phyloP scores from a whole-genome alignment of 139 green algal genomes.

The Ulvella scutata region DNA sequence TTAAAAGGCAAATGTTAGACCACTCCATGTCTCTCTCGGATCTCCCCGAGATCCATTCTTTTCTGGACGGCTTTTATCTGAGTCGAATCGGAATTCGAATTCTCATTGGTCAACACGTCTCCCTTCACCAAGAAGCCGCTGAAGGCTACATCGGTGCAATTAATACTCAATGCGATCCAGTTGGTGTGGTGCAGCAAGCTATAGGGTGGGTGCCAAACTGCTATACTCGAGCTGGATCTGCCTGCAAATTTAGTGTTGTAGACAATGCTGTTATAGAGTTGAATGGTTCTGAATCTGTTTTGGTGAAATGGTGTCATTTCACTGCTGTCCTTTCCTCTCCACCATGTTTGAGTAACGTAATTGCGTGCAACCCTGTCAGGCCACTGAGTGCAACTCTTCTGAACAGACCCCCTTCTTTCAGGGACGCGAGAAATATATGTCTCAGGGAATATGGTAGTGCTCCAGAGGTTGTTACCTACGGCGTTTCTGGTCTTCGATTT shows the following conservation, averaged over 20 bases:
- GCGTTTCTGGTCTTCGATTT: slow-evolving; percentile 76
- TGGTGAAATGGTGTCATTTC: too few relatives aligned
- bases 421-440: slow-evolving; percentile 85
- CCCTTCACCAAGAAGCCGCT: slow-evolving; percentile 68
- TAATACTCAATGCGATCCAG: slow-evolving; percentile 61
- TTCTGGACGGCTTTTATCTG: slow-evolving; percentile 96
- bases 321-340: too few relatives aligned
- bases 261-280: too few relatives aligned
- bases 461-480: slow-evolving; percentile 81
- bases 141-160: slow-evolving; percentile 81
- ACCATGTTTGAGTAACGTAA: too few relatives aligned
- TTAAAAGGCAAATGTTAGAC: slow-evolving; percentile 23
- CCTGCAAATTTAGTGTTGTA: too few relatives aligned
- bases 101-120: slow-evolving; percentile 93
- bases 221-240: too few relatives aligned
- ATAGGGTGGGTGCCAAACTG: background rate
- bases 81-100: slow-evolving; percentile 96
- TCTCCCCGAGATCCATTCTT: slow-evolving; percentile 94
- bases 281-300: too few relatives aligned
- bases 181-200: slow-evolving; percentile 13
- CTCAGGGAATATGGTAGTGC: slow-evolving; percentile 73
- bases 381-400: too few relatives aligned
- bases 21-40: slow-evolving; percentile 46
- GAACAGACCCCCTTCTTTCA: background rate
- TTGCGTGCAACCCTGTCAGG: too few relatives aligned